Conservation (phyloP, 768 basidiomycete species). For the Pholiota molesta region DNA sequence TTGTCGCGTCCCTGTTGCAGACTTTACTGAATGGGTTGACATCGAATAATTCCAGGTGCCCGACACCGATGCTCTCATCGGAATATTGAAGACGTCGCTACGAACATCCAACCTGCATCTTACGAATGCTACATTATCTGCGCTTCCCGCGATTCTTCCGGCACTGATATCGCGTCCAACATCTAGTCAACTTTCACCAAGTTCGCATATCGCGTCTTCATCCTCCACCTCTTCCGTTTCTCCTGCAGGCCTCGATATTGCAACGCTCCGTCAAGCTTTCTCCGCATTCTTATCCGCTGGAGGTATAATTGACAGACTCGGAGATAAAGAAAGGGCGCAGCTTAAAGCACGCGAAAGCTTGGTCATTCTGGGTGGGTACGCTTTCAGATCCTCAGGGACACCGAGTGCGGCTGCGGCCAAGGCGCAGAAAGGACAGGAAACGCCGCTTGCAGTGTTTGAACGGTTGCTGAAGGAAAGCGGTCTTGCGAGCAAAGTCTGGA, state of each 20-base stretch:
- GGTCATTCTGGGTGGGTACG: slow-evolving; percentile 73
- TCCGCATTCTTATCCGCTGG: slow-evolving; percentile 72
- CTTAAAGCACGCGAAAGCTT: slow-evolving; percentile 76
- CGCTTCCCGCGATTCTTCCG: slow-evolving; percentile 67
- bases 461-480: slow-evolving; percentile 71
- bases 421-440: slow-evolving; percentile 67
- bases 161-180: slow-evolving; percentile 52
- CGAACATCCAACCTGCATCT: slow-evolving; percentile 84
- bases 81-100: slow-evolving; percentile 71
- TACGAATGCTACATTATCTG: slow-evolving; percentile 73
- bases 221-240: slow-evolving; percentile 45
- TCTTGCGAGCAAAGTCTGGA: slow-evolving; percentile 81
- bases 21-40: slow-evolving; percentile 2
- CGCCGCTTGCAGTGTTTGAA: slow-evolving; percentile 72
- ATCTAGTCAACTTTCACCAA: slow-evolving; percentile 24
- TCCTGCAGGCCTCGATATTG: slow-evolving; percentile 50
- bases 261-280: slow-evolving; percentile 68
- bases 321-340: slow-evolving; percentile 77
- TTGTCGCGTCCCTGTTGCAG: slow-evolving; percentile 18
- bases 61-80: slow-evolving; percentile 73
- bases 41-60: slow-evolving; percentile 50
- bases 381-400: slow-evolving; percentile 57
- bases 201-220: slow-evolving; percentile 42
- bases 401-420: slow-evolving; percentile 46
- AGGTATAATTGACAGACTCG: slow-evolving; percentile 81